phyloP scores from a whole-genome alignment of 257 asterid species.

The Scutellaria baicalensis region DNA sequence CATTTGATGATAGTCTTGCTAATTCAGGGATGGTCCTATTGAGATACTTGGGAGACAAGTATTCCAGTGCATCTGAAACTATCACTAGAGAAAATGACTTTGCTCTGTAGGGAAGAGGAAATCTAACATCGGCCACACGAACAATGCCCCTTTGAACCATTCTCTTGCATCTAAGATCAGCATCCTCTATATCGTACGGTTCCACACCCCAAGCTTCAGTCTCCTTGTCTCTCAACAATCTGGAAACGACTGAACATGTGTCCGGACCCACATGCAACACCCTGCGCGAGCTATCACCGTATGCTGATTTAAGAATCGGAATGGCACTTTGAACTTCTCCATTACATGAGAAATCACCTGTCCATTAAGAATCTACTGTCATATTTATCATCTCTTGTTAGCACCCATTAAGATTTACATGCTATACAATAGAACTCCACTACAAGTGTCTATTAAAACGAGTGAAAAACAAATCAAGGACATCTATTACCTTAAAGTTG shows the following conservation, averaged over 20 bases:
- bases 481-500: too few species aligned
- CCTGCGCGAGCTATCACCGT: slow-evolving; percentile 29
- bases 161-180: slow-evolving; percentile 26
- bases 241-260: slow-evolving; percentile 29
- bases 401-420: too few species aligned
- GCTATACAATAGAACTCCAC: too few species aligned
- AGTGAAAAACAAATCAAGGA: too few species aligned
- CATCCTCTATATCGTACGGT: slow-evolving; percentile 39
- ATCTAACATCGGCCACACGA: slow-evolving; percentile 32
- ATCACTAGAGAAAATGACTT: slow-evolving; percentile 39
- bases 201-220: slow-evolving; percentile 39
- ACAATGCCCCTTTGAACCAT: slow-evolving; percentile 32
- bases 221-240: slow-evolving; percentile 20
- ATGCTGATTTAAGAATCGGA: slow-evolving; percentile 30
- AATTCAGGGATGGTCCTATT: slow-evolving; percentile 34
- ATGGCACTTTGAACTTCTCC: slow-evolving; percentile 28
- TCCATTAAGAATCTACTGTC: not conserved
- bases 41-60: slow-evolving; percentile 35
- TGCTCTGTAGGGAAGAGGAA: slow-evolving; percentile 36
- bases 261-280: slow-evolving; percentile 41
- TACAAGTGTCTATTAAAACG: too few species aligned
- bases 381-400: too few species aligned
- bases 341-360: slow-evolving; percentile 33
- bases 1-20: slow-evolving; percentile 33
- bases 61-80: slow-evolving; percentile 31